These are phyloP conservation scores for Psilocybe cyanescens DNA, from an alignment of 768 basidiomycete genomes.

Conservation along the genomic window DNA sequence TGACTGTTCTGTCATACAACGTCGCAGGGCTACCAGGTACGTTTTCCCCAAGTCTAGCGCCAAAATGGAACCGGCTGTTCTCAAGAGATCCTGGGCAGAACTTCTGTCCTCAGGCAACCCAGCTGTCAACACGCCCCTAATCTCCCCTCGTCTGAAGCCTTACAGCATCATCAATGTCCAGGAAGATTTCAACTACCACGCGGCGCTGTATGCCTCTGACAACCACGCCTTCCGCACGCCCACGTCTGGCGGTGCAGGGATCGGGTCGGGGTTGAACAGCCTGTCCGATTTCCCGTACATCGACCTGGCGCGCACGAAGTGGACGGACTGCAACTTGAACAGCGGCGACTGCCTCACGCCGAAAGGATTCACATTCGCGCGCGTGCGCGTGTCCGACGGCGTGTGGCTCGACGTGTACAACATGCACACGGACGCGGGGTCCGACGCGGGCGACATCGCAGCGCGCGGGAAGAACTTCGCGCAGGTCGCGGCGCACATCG, in stretches of 20 bases:
- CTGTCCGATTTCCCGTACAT: slow-evolving; percentile 37
- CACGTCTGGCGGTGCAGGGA: slow-evolving; percentile 37
- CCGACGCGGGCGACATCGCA: slow-evolving; percentile 32
- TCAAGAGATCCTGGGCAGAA: slow-evolving; percentile 18
- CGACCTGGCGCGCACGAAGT: slow-evolving; percentile 34
- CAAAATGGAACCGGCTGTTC: not conserved
- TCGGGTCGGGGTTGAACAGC: slow-evolving; percentile 41
- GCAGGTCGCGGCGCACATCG: slow-evolving; percentile 33
- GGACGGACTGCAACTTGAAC: slow-evolving; percentile 33
- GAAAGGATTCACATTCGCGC: slow-evolving; percentile 43
- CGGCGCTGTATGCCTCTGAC: slow-evolving; percentile 36
- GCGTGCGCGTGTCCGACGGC: slow-evolving; percentile 33
- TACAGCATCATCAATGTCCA: slow-evolving; percentile 38
- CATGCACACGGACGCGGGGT: slow-evolving; percentile 41
- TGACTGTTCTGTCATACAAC: slow-evolving; percentile 34
- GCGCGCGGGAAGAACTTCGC: slow-evolving; percentile 36
- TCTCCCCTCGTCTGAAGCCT: slow-evolving; percentile 33
- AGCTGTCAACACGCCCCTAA: slow-evolving; percentile 31
- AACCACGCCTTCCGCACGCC: slow-evolving; percentile 38
- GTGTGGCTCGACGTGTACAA: slow-evolving; percentile 40
- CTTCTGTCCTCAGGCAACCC: slow-evolving; percentile 33
- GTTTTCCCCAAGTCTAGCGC: not conserved
- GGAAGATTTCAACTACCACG: slow-evolving; percentile 44
- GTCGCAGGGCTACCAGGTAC: slow-evolving; percentile 38
- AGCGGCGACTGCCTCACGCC: slow-evolving; percentile 41